Conservation (phyloP, 2,329 filamentous ascomycete genomes). For the Hypoxylon sp. region DNA sequence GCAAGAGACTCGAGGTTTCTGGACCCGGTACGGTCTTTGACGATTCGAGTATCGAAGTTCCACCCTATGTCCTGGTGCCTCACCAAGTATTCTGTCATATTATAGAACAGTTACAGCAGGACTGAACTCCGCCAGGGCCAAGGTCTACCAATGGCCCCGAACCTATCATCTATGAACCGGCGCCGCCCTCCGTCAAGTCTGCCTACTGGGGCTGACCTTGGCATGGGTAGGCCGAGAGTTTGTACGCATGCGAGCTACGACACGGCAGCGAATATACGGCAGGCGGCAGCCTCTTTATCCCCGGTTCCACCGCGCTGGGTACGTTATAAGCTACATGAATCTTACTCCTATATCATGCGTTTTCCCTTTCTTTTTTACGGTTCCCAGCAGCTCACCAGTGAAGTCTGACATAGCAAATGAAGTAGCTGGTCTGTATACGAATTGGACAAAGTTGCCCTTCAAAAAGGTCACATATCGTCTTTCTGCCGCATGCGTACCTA, state of each 20-base stretch:
- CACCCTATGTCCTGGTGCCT: too few species aligned
- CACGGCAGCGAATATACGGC: background rate
- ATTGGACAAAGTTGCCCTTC: too few species aligned
- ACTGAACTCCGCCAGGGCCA: background rate
- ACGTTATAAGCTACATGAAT: background rate
- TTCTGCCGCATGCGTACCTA: background rate
- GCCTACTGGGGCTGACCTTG: slow-evolving; percentile 26
- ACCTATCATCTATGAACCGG: slow-evolving; percentile 1
- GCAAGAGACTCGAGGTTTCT: background rate
- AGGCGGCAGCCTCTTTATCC: background rate
- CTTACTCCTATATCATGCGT: background rate
- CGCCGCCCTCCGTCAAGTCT: slow-evolving; percentile 5
- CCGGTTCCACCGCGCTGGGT: slow-evolving; percentile 19
- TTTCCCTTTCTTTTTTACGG: background rate
- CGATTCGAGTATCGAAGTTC: too few species aligned
- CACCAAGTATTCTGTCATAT: background rate
- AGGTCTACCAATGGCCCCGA: background rate
- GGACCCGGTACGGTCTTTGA: background rate
- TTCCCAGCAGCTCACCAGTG: background rate
- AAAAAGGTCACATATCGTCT: background rate
- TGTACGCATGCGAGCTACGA: slow-evolving; percentile 1
- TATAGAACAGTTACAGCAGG: background rate
- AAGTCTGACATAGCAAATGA: background rate
- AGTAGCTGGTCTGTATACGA: background rate
- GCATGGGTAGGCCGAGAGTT: background rate